These are phyloP conservation scores for Amanita muscaria DNA, from an alignment of 768 basidiomycete genomes.

Conservation along the genomic window DNA sequence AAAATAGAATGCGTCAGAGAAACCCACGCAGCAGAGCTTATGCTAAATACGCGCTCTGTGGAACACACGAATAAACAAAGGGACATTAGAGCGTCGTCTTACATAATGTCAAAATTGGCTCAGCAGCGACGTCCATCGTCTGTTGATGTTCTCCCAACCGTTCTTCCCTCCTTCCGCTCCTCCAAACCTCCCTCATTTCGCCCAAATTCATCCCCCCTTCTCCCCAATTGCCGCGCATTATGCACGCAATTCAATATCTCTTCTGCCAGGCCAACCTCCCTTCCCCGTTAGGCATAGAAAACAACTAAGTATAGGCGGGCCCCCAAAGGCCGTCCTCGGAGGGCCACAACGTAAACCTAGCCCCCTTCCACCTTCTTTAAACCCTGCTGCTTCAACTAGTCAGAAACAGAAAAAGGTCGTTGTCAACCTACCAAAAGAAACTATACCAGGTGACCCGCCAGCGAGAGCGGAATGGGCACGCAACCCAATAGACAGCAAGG, in stretches of 20 bases:
- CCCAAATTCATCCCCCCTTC: slow-evolving; percentile 47
- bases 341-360: slow-evolving; percentile 73
- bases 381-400: slow-evolving; percentile 18
- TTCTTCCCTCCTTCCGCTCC: slow-evolving; percentile 53
- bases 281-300: slow-evolving; percentile 51
- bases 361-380: slow-evolving; percentile 45
- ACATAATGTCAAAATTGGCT: slow-evolving; percentile 1
- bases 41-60: no score
- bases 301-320: slow-evolving; percentile 72
- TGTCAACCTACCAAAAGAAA: slow-evolving; percentile 72
- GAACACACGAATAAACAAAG: no score
- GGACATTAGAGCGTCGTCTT: background rate
- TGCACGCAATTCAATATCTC: slow-evolving; percentile 43
- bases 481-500: slow-evolving; percentile 33
- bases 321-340: slow-evolving; percentile 80
- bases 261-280: slow-evolving; percentile 21
- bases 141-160: slow-evolving; percentile 29
- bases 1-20: background rate
- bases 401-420: slow-evolving; percentile 59
- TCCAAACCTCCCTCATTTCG: slow-evolving; percentile 49
- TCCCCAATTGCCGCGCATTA: slow-evolving; percentile 65
- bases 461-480: slow-evolving; percentile 54
- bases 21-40: no score
- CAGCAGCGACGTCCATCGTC: background rate
- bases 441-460: slow-evolving; percentile 31